Percentiles rank a stretch among this genome's conserved stretches.
Conservation (phyloP, 768 basidiomycete species). For the Pleurotus tuber-regium region DNA sequence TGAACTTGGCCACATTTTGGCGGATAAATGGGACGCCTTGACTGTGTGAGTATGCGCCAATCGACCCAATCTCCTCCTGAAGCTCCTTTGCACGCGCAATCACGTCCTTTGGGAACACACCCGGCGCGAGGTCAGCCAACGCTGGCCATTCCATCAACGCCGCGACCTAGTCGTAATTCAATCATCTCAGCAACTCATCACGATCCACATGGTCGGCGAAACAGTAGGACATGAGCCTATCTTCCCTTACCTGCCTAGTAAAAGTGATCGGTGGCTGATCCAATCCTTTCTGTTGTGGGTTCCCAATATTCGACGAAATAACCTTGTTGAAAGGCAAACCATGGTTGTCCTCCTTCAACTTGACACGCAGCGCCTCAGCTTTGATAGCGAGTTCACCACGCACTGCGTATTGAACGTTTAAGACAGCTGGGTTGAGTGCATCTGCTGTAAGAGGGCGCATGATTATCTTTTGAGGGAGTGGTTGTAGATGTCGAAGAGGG, state of each 20-base stretch:
- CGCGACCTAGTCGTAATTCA: conserved; percentile 62
- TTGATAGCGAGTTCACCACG: conserved; percentile 96
- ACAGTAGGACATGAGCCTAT: not conserved
- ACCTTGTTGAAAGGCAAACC: conserved; percentile 82
- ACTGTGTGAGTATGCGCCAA: conserved; percentile 95
- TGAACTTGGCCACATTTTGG: conserved; percentile 85
- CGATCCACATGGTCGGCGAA: too few species aligned
- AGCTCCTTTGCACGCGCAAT: conserved; percentile 80
- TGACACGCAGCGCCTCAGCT: conserved; percentile 77
- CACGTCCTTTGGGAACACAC: conserved; percentile 84
- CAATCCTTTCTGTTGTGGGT: conserved; percentile 94
- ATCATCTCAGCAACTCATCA: conserved; percentile 13
- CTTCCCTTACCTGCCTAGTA: conserved; percentile 73
- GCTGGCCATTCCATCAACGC: conserved; percentile 91
- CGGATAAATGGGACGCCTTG: conserved; percentile 91
- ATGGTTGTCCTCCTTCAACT: conserved; percentile 55
- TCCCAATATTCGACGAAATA: conserved; percentile 96
- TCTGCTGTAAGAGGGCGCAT: conserved; percentile 65
- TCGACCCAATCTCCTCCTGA: conserved; percentile 82
- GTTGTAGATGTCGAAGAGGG: not conserved
- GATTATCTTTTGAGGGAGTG: conserved; percentile 1
- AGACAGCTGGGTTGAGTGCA: conserved; percentile 79
- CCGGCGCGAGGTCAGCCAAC: conserved; percentile 70
- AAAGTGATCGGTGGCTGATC: conserved; percentile 94
- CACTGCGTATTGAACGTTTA: conserved; percentile 93